phyloP scores from a whole-genome alignment of 139 green algal genomes.

The Spirogloea muscicola region DNA sequence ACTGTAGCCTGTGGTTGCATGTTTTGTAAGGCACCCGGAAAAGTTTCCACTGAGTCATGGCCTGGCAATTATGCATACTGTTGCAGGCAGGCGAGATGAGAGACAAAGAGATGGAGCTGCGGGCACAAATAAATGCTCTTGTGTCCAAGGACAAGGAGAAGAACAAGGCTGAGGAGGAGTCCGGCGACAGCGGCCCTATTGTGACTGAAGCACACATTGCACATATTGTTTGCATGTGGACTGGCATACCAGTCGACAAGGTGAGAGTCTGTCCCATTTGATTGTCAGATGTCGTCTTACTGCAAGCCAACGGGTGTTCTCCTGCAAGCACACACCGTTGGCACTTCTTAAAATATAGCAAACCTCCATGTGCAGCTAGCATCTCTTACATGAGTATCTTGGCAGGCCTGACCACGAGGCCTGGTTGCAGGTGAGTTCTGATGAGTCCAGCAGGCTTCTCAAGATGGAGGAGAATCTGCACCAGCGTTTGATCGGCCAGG shows the following conservation, averaged over 20 bases:
- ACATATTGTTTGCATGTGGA: slow-evolving; percentile 80
- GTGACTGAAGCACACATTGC: slow-evolving; percentile 89
- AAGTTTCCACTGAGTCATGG: too few species aligned
- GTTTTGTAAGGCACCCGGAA: too few species aligned
- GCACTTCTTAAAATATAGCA: too few species aligned
- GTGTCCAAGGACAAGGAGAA: slow-evolving; percentile 58
- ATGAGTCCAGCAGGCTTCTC: neutral
- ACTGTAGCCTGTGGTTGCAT: too few species aligned
- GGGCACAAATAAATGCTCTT: slow-evolving; percentile 86
- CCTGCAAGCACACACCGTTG: too few species aligned
- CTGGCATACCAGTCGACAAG: slow-evolving; percentile 76
- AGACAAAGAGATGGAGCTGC: slow-evolving; percentile 96
- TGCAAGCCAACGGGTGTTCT: neutral
- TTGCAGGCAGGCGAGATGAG: slow-evolving; percentile 77
- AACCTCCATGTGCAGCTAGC: too few species aligned
- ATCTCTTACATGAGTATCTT: too few species aligned
- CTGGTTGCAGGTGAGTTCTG: neutral
- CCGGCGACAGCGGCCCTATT: slow-evolving; percentile 59
- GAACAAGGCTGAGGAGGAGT: slow-evolving; percentile 66
- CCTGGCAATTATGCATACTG: too few species aligned
- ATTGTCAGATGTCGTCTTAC: neutral
- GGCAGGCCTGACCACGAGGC: too few species aligned
- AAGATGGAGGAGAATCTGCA: slow-evolving; percentile 47
- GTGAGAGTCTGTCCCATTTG: slow-evolving; percentile 32
- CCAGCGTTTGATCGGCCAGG: slow-evolving; percentile 64